Percentiles rank a stretch among this genome's conserved stretches.
Evolutionary conservation across 2,329 filamentous ascomycete species (phyloP).

Genomic region (Cercospora zeae-maydis): DNA sequence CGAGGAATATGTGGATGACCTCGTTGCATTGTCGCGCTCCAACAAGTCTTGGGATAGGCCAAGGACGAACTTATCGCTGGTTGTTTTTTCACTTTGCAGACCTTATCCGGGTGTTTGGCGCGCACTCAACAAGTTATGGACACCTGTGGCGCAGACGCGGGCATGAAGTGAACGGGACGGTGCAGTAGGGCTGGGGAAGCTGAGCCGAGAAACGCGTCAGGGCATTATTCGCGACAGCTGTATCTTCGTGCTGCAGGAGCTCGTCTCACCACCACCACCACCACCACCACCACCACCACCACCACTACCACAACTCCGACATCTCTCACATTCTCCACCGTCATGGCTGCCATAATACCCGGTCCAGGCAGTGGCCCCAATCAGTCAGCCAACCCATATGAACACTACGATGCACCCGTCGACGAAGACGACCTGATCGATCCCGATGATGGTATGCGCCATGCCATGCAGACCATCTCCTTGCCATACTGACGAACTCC

Average conservation of each 20-base stretch:
- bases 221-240: constrained; percentile 10
- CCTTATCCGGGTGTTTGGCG: too few relatives aligned
- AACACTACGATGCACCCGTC: constrained; percentile 48
- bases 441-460: constrained; percentile 49
- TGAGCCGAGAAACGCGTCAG: constrained; percentile 9
- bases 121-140: neutral
- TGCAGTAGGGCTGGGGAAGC: neutral
- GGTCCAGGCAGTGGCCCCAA: constrained; percentile 16
- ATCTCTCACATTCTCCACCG: neutral
- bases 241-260: neutral
- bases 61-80: too few relatives aligned
- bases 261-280: neutral
- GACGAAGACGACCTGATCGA: constrained; percentile 52
- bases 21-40: neutral
- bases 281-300: too few relatives aligned
- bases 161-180: neutral
- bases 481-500: neutral
- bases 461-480: too few relatives aligned
- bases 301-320: neutral
- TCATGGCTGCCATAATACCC: constrained; percentile 26
- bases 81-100: too few relatives aligned
- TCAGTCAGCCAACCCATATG: constrained; percentile 31
- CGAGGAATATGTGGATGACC: neutral
- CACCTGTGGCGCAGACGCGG: neutral
- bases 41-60: neutral